A percentile compares a stretch with the other conserved stretches of the same genome.
Evolutionary conservation across 306 rosid genomes (phyloP).

Genomic region (Dalbergia cochinchinensis): DNA sequence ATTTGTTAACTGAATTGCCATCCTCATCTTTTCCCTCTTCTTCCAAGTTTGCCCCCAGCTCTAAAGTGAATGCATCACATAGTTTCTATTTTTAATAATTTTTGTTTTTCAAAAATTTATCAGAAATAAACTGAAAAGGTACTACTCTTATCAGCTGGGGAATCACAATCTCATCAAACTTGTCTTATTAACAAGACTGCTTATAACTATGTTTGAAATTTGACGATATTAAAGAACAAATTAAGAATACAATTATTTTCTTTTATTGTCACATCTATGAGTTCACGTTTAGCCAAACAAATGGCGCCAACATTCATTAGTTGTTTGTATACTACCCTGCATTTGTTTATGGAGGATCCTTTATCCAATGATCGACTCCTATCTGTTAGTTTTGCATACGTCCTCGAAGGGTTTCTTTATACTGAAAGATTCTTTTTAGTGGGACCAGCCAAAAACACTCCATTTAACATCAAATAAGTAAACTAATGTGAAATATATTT

Average conservation of each 20-base stretch:
- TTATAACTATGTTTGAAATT: not conserved
- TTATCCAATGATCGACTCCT: not conserved
- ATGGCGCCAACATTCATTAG: slow-evolving; percentile 4
- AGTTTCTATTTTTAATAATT: too few species aligned
- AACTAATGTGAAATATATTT: not conserved
- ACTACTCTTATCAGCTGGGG: not conserved
- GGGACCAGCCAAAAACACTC: not conserved
- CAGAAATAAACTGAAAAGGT: not conserved
- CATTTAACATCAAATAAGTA: too few species aligned
- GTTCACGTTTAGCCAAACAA: slow-evolving; percentile 26
- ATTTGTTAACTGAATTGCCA: too few species aligned
- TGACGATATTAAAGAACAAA: not conserved
- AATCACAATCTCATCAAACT: not conserved
- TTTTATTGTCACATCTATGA: not conserved
- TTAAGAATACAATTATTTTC: not conserved
- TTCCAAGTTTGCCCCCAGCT: too few species aligned
- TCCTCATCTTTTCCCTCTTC: too few species aligned
- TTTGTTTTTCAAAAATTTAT: too few species aligned
- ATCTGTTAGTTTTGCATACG: not conserved
- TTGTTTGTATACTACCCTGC: not conserved
- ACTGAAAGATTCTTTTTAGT: not conserved
- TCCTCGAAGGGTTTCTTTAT: too few species aligned
- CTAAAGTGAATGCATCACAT: too few species aligned
- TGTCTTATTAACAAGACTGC: slow-evolving; percentile 14
- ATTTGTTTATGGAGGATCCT: not conserved